These are phyloP conservation scores for Amanita polypyramis DNA, from an alignment of 768 basidiomycete species.

Conservation along the genomic window DNA sequence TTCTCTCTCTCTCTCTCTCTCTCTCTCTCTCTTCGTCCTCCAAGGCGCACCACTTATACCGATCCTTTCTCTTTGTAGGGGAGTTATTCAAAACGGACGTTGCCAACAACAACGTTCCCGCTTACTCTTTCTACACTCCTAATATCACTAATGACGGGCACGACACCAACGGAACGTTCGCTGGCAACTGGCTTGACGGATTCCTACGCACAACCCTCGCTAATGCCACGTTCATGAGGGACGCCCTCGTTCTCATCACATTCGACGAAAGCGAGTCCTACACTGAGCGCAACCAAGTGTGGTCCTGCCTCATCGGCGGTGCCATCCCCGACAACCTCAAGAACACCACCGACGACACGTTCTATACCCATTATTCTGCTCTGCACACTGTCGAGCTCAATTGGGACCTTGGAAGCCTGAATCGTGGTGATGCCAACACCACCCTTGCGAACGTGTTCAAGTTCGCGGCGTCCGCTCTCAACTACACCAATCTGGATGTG, in stretches of 20 bases:
- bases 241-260: conserved; percentile 48
- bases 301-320: conserved; percentile 28
- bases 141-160: conserved; percentile 53
- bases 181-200: conserved; percentile 32
- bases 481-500: neutral
- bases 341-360: conserved; percentile 39
- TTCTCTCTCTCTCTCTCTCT: too few relatives aligned
- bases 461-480: conserved; percentile 27
- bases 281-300: conserved; percentile 36
- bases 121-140: conserved; percentile 55
- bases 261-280: conserved; percentile 46
- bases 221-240: conserved; percentile 35
- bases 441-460: conserved; percentile 35
- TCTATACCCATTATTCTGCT: conserved; percentile 54
- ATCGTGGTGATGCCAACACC: conserved; percentile 43
- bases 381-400: conserved; percentile 49
- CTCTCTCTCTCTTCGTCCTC: too few relatives aligned
- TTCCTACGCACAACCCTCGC: conserved; percentile 44
- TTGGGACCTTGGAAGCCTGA: conserved; percentile 51
- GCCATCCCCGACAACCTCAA: conserved; percentile 30
- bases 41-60: too few relatives aligned
- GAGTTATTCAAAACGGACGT: conserved; percentile 37
- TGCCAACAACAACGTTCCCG: conserved; percentile 36
- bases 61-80: neutral
- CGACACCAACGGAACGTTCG: conserved; percentile 44